Base-by-base conservation (phyloP, 345 rosid species). In the Brassica nigra region DNA sequence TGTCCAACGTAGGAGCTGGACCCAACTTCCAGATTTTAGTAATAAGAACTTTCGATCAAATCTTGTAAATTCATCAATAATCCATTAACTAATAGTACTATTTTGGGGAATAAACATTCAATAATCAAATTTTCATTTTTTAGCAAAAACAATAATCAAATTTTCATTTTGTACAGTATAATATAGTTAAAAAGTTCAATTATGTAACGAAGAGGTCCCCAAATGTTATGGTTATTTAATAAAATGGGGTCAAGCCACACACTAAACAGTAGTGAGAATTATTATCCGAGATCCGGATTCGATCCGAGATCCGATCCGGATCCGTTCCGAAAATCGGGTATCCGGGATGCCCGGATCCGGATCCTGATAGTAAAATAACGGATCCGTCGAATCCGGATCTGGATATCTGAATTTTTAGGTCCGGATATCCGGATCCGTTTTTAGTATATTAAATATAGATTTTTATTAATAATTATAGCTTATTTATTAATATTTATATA, bases 1-100 rank as follows among this genome's bases (percentile, higher is more conserved):
- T 75, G 62, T 68, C 71, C 74, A 61, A 62, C 69, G n/a, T 78
- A 15, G 5, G 66, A 64, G 72, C 72, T 78, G 81, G 76, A 78
- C 72, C 80, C 80, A 77, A 77, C 57, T 70, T 47, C 20, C 37
- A 20, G 30, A 47, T 20, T 77, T 28, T 44, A 47, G 44, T 61
- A 69, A 31, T 61, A 34, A 63, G 49, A 42, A 23, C 27, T 23
- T 23, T 23, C 27, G 27, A 23, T 23, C 27, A 23, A 23, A 23
- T 23, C 27, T 23, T 23, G 27, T 23, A 23, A 23, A 1, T 23
- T 23, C 55, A 47, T 47, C 55, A 47, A 39, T 39, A 39, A 39
- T 39, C 11, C 8, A 47, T 12, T 12, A 47, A 47, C 55, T 12
- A 4, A 9, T 47, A 47, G 16, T 14, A 47, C 55, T 47, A 47